Evolutionary conservation across 2,329 filamentous ascomycete genomes (phyloP).

Genomic region (Cyanodermella asteris): DNA sequence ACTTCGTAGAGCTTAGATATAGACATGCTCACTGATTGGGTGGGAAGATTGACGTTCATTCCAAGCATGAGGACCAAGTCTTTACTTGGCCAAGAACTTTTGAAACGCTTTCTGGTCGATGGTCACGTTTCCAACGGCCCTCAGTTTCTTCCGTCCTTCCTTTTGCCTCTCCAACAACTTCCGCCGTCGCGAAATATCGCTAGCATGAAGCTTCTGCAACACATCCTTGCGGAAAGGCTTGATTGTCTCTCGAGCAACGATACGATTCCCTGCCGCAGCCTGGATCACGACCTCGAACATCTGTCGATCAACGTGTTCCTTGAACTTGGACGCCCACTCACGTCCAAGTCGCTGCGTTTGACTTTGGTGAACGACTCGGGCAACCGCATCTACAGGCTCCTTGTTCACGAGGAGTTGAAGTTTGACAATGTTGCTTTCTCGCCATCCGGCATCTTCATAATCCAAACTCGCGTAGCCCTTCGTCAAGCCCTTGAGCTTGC

Average conservation of each 20-base stretch:
- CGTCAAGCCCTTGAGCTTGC: conserved; percentile 78
- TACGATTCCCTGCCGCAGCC: conserved; percentile 57
- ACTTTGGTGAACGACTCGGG: conserved; percentile 65
- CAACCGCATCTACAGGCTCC: conserved; percentile 75
- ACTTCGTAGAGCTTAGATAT: too few species aligned
- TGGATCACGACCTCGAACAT: conserved; percentile 97
- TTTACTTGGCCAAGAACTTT: conserved; percentile 64
- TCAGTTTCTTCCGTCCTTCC: conserved; percentile 71
- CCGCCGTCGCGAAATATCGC: conserved; percentile 57
- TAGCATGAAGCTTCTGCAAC: conserved; percentile 74
- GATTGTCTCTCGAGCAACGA: conserved; percentile 81
- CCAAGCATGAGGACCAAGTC: conserved; percentile 1
- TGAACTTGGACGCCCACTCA: conserved; percentile 87
- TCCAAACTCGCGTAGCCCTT: conserved; percentile 93
- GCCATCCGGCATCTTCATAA: conserved; percentile 88
- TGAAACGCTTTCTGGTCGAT: conserved; percentile 95
- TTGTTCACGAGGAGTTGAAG: conserved; percentile 89
- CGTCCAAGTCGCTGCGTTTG: conserved; percentile 64
- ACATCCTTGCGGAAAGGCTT: conserved; percentile 97
- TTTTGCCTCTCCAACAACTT: conserved; percentile 96
- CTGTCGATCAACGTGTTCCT: conserved; percentile 84
- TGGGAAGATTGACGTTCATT: conserved; percentile 1
- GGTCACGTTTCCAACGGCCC: conserved; percentile 61
- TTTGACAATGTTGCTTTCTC: conserved; percentile 59
- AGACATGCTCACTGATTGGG: too few species aligned